Evolutionary conservation across 768 basidiomycete genomes (phyloP).

Genomic region (Rhizopogon vesiculosus): DNA sequence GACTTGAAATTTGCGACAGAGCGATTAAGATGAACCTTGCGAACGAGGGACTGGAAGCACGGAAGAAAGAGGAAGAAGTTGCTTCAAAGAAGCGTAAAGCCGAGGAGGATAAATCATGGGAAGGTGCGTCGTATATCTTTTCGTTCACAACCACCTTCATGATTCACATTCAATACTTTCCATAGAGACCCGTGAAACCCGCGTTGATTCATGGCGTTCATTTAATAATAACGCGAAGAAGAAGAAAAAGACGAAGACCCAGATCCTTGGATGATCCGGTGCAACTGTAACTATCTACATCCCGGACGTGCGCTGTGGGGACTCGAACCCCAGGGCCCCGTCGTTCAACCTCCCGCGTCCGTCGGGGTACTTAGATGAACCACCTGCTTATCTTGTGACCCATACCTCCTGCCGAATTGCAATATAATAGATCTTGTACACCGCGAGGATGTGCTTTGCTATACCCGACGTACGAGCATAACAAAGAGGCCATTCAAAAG

Average conservation of each 20-base stretch:
- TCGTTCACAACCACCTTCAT: neutral
- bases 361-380: neutral
- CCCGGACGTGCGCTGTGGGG: neutral
- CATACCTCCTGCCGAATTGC: neutral
- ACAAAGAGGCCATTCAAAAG: too few species aligned
- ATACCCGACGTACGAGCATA: too few species aligned
- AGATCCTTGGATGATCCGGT: conserved; percentile 54
- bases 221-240: conserved; percentile 69
- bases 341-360: neutral
- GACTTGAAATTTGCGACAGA: conserved; percentile 32
- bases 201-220: conserved; percentile 80
- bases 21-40: conserved; percentile 88
- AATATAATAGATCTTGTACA: neutral
- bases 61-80: conserved; percentile 87
- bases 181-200: conserved; percentile 50
- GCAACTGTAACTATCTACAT: neutral
- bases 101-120: conserved; percentile 87
- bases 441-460: neutral
- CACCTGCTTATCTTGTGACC: neutral
- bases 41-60: conserved; percentile 90
- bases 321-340: neutral
- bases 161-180: neutral
- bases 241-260: conserved; percentile 75
- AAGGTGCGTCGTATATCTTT: conserved; percentile 47
- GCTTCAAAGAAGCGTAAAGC: conserved; percentile 75